Conservation (phyloP, 1,139 yeast genomes). For the Suhomyces bokatorum region DNA sequence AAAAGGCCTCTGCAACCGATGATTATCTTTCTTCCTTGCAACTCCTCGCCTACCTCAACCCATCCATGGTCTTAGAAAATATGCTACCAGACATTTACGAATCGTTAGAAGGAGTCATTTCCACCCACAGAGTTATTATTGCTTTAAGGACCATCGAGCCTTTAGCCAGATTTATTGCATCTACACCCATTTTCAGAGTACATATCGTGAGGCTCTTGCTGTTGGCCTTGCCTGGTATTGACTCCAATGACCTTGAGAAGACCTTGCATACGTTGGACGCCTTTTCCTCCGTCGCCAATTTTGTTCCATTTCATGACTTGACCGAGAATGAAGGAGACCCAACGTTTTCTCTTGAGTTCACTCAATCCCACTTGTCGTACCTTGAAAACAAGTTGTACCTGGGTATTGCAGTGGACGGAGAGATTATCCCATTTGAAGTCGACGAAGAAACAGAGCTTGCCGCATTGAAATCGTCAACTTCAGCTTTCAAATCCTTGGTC, state of each 20-base stretch:
- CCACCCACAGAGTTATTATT: slow-evolving; percentile 77
- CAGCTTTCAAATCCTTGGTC: slow-evolving; percentile 65
- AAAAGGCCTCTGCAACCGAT: slow-evolving; percentile 57
- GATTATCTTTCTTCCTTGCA: slow-evolving; percentile 64
- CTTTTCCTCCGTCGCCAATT: slow-evolving; percentile 69
- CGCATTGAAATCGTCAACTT: slow-evolving; percentile 74
- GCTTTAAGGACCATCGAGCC: slow-evolving; percentile 71
- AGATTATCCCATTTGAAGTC: slow-evolving; percentile 18
- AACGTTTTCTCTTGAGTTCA: slow-evolving; percentile 68
- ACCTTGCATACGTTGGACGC: slow-evolving; percentile 71
- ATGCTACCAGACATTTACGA: slow-evolving; percentile 78
- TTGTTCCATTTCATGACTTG: slow-evolving; percentile 68
- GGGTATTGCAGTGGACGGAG: slow-evolving; percentile 6
- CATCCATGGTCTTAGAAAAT: slow-evolving; percentile 61
- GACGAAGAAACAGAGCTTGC: slow-evolving; percentile 49
- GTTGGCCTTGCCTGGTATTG: slow-evolving; percentile 78
- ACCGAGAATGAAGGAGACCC: slow-evolving; percentile 47
- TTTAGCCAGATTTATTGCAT: slow-evolving; percentile 66
- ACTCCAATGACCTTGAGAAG: slow-evolving; percentile 80
- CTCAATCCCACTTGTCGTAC: slow-evolving; percentile 59
- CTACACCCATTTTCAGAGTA: slow-evolving; percentile 65
- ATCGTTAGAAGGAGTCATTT: slow-evolving; percentile 76
- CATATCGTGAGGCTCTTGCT: slow-evolving; percentile 76
- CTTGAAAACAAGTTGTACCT: slow-evolving; percentile 40
- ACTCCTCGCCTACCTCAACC: slow-evolving; percentile 62